Conservation (phyloP, 192 early-diverging fungal genomes). For the Linnemannia exigua region DNA sequence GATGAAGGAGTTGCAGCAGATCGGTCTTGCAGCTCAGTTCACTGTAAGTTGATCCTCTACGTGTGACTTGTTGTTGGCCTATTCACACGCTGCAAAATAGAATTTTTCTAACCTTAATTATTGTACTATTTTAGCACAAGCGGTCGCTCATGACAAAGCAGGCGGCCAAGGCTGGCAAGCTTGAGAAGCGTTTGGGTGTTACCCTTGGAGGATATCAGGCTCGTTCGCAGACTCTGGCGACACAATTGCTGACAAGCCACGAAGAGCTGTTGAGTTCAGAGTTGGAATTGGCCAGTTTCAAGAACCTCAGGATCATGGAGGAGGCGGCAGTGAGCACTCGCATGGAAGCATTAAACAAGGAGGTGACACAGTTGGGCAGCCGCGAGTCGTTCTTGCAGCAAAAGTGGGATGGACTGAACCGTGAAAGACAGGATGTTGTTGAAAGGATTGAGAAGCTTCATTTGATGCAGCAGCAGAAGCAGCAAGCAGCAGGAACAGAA, state of each 20-base stretch:
- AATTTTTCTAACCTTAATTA: background rate
- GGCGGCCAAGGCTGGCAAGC: slow-evolving; percentile 81
- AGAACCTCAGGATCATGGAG: slow-evolving; percentile 69
- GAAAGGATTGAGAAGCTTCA: slow-evolving; percentile 66
- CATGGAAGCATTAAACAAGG: slow-evolving; percentile 60
- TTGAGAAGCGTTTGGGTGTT: slow-evolving; percentile 87
- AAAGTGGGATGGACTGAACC: slow-evolving; percentile 51
- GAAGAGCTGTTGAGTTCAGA: slow-evolving; percentile 70
- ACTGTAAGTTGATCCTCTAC: slow-evolving; percentile 24
- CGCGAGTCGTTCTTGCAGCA: slow-evolving; percentile 55
- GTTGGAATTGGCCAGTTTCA: slow-evolving; percentile 74
- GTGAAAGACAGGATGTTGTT: slow-evolving; percentile 54
- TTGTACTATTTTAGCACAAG: slow-evolving; percentile 58
- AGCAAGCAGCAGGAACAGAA: background rate
- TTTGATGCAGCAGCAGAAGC: slow-evolving; percentile 21
- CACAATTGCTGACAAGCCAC: slow-evolving; percentile 69
- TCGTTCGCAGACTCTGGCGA: slow-evolving; percentile 73
- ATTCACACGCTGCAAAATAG: no score
- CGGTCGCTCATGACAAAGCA: slow-evolving; percentile 81
- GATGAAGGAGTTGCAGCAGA: slow-evolving; percentile 8
- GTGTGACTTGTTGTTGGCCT: no score
- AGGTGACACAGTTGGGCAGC: slow-evolving; percentile 59
- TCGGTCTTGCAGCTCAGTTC: slow-evolving; percentile 28
- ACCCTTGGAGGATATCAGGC: slow-evolving; percentile 88
- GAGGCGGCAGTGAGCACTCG: slow-evolving; percentile 71